phyloP scores from a whole-genome alignment of 2,329 filamentous ascomycete genomes.

The Ophioceras dolichostomum region DNA sequence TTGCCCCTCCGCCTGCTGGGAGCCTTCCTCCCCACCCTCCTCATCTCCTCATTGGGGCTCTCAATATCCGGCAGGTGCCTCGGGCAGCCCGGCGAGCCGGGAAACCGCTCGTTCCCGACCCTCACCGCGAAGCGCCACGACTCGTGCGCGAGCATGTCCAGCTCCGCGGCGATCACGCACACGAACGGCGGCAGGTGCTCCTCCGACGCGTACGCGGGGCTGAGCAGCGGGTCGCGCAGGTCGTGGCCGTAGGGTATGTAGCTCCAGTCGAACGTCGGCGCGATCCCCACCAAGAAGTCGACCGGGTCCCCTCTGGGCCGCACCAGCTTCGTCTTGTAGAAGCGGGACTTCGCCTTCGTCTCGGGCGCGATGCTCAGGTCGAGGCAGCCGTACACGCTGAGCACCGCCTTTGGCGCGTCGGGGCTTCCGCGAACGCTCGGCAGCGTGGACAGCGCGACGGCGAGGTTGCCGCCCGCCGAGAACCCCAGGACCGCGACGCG shows the following conservation, averaged over 20 bases:
- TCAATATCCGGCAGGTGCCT: slow-evolving; percentile 7
- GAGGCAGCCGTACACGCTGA: slow-evolving; percentile 30
- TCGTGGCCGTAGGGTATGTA: slow-evolving; percentile 23
- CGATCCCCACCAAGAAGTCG: slow-evolving; percentile 16
- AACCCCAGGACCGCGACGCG: slow-evolving; percentile 31
- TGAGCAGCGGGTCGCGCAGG: slow-evolving; percentile 25
- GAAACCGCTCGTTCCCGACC: slow-evolving; percentile 18
- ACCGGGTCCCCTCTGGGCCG: slow-evolving; percentile 12
- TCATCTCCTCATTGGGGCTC: slow-evolving; percentile 2
- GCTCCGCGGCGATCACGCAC: slow-evolving; percentile 29
- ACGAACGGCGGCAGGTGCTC: slow-evolving; percentile 25
- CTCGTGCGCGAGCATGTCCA: slow-evolving; percentile 32
- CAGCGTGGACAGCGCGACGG: slow-evolving; percentile 26
- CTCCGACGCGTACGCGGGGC: slow-evolving; percentile 19
- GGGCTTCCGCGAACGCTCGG: slow-evolving; percentile 15
- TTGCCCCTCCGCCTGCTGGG: slow-evolving; percentile 11
- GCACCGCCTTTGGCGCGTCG: slow-evolving; percentile 16
- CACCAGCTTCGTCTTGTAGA: slow-evolving; percentile 21
- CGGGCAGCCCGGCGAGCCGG: slow-evolving; percentile 12
- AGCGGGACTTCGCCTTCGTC: slow-evolving; percentile 17
- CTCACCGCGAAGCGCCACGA: slow-evolving; percentile 22
- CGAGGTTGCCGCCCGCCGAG: slow-evolving; percentile 37
- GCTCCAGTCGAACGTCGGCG: slow-evolving; percentile 24
- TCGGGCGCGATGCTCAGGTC: slow-evolving; percentile 22
- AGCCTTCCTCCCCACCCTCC: slow-evolving; percentile 7